Percentiles rank a stretch among this genome's conserved stretches.
phyloP scores from a whole-genome alignment of 768 basidiomycete species.

The Tricholoma bakamatsutake region DNA sequence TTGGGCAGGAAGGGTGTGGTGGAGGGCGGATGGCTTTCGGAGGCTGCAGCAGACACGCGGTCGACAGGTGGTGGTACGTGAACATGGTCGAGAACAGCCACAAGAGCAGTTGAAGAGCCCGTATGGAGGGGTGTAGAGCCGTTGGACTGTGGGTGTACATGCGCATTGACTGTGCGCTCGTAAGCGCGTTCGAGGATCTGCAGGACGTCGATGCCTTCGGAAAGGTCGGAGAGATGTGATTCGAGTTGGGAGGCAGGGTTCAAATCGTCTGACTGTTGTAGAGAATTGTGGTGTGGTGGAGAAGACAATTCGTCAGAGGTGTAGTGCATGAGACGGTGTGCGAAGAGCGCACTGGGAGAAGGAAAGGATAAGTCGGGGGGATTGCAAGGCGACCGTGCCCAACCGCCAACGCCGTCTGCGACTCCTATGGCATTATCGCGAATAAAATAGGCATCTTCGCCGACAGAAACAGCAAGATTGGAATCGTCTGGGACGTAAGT shows the following conservation, averaged over 20 bases:
- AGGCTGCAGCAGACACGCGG: not conserved
- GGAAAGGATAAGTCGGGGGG: conserved; percentile 18
- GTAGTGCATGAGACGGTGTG: conserved; percentile 80
- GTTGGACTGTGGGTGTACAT: conserved; percentile 31
- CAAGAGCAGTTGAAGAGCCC: conserved; percentile 64
- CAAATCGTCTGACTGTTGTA: not conserved
- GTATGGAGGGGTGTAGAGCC: conserved; percentile 37
- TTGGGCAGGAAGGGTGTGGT: not conserved
- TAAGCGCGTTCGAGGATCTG: conserved; percentile 67
- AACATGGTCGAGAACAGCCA: conserved; percentile 54
- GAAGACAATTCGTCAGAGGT: conserved; percentile 51
- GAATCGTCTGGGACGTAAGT: conserved; percentile 25
- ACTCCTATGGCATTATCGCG: conserved; percentile 86
- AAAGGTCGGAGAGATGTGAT: conserved; percentile 51
- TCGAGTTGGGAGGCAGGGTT: conserved; percentile 21
- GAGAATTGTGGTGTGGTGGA: conserved; percentile 5
- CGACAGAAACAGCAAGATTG: conserved; percentile 68
- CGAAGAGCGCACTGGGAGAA: conserved; percentile 52
- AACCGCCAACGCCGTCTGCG: conserved; percentile 94
- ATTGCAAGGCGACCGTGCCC: conserved; percentile 38
- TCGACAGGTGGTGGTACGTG: not conserved
- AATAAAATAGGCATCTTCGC: conserved; percentile 89
- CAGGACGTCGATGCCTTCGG: conserved; percentile 65
- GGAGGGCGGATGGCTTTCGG: not conserved
- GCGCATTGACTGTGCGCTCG: conserved; percentile 57